Conservation (phyloP, 805 yeast genomes). For the Teunomyces panamensis region DNA sequence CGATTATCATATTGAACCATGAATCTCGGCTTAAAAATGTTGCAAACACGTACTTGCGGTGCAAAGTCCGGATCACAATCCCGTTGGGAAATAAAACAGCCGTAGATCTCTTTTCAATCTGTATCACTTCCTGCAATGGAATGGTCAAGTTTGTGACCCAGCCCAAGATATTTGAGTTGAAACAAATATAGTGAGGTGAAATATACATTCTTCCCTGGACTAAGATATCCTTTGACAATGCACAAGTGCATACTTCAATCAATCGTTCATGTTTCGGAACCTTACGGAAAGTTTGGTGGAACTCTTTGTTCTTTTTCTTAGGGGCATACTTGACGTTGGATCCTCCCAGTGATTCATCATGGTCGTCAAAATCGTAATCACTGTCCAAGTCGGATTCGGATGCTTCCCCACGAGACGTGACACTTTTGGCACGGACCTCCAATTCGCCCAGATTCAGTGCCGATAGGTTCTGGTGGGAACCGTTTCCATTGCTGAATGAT, state of each 20-base stretch:
- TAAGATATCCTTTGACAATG: constrained; percentile 79
- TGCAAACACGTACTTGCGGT: constrained; percentile 74
- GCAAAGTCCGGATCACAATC: constrained; percentile 63
- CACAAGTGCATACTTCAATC: constrained; percentile 87
- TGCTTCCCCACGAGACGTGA: background rate
- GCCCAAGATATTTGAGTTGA: constrained; percentile 82
- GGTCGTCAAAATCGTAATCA: constrained; percentile 6
- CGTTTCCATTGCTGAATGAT: constrained; percentile 13
- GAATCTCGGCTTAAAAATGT: constrained; percentile 81
- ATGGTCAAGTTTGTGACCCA: constrained; percentile 84
- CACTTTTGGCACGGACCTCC: background rate
- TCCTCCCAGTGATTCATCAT: constrained; percentile 1
- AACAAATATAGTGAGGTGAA: constrained; percentile 75
- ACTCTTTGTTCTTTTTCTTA: constrained; percentile 51
- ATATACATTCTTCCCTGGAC: constrained; percentile 85
- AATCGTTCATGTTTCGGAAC: constrained; percentile 68
- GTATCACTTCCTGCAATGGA: constrained; percentile 64
- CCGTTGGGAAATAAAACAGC: constrained; percentile 93
- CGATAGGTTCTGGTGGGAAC: background rate
- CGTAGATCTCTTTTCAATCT: constrained; percentile 77
- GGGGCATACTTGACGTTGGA: constrained; percentile 11
- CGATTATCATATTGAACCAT: constrained; percentile 65
- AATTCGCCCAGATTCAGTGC: background rate
- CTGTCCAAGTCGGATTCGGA: background rate
- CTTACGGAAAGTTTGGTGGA: constrained; percentile 69